Conservation (phyloP, 2,329 filamentous ascomycete species). For the Botryotinia narcissicola region DNA sequence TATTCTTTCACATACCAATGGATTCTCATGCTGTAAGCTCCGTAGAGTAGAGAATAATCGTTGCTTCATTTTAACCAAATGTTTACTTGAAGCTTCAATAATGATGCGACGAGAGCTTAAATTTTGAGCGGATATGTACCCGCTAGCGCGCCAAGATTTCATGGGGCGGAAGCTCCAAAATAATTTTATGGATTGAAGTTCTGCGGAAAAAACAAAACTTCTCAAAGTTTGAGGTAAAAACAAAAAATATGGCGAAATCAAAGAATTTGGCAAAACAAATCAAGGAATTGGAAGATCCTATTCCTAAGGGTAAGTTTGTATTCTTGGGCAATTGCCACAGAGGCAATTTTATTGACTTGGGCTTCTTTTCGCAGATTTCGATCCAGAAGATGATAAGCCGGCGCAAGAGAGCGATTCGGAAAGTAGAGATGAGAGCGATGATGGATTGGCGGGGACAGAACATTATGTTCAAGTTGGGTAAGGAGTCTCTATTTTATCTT, state of each 20-base stretch:
- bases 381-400: conserved; percentile 40
- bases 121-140: conserved; percentile 23
- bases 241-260: conserved; percentile 47
- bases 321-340: neutral
- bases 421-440: conserved; percentile 52
- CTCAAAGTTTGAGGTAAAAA: conserved; percentile 20
- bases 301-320: conserved; percentile 51
- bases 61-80: conserved; percentile 36
- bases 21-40: conserved; percentile 75
- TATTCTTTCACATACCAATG: conserved; percentile 57
- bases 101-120: conserved; percentile 19
- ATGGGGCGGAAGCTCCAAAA: conserved; percentile 28
- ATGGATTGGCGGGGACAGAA: conserved; percentile 66
- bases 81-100: conserved; percentile 18
- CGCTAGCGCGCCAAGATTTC: conserved; percentile 34
- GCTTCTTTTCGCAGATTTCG: conserved; percentile 39
- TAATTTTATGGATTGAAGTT: conserved; percentile 21
- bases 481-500: conserved; percentile 26
- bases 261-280: conserved; percentile 56
- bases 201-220: conserved; percentile 26
- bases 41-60: conserved; percentile 55
- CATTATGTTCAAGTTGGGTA: conserved; percentile 81
- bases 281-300: conserved; percentile 58
- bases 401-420: conserved; percentile 32
- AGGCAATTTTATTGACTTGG: conserved; percentile 10